These are phyloP conservation scores for Lolium rigidum DNA, from an alignment of 176 grass and related monocot genomes.

Conservation along the genomic window DNA sequence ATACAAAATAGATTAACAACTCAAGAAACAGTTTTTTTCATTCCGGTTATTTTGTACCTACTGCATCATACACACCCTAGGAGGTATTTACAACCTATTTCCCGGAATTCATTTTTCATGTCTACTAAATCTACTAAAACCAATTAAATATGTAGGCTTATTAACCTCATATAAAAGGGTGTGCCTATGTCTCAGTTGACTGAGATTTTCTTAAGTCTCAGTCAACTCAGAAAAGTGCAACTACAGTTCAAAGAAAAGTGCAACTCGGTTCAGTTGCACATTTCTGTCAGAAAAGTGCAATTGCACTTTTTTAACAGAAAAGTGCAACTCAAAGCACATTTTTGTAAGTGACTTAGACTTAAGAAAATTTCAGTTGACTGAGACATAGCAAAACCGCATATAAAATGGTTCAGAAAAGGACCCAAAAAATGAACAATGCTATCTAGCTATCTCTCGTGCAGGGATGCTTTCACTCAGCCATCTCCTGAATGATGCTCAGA, in stretches of 20 bases:
- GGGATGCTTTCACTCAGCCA: constrained; percentile 33
- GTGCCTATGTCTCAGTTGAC: too few relatives aligned
- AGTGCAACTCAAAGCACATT: too few relatives aligned
- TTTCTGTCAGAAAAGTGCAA: too few relatives aligned
- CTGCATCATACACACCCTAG: not conserved
- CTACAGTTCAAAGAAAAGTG: too few relatives aligned
- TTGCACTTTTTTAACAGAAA: too few relatives aligned
- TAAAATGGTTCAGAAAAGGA: not conserved
- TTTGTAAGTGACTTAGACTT: too few relatives aligned
- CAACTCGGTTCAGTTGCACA: too few relatives aligned
- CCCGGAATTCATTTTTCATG: not conserved
- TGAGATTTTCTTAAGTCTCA: too few relatives aligned
- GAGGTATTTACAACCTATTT: not conserved
- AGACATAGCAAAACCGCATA: too few relatives aligned
- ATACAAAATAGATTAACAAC: too few relatives aligned
- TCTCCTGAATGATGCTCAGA: constrained; percentile 58
- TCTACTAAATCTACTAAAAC: constrained; percentile 13
- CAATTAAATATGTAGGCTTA: constrained; percentile 1
- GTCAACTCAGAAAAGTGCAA: too few relatives aligned
- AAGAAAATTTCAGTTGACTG: too few relatives aligned
- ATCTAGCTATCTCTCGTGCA: constrained; percentile 12
- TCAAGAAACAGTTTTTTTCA: not conserved
- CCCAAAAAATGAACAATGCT: not conserved
- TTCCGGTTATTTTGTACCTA: not conserved
- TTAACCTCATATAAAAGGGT: not conserved